Conservation (phyloP, 2,329 filamentous ascomycete genomes). For the Exophiala calicioides region DNA sequence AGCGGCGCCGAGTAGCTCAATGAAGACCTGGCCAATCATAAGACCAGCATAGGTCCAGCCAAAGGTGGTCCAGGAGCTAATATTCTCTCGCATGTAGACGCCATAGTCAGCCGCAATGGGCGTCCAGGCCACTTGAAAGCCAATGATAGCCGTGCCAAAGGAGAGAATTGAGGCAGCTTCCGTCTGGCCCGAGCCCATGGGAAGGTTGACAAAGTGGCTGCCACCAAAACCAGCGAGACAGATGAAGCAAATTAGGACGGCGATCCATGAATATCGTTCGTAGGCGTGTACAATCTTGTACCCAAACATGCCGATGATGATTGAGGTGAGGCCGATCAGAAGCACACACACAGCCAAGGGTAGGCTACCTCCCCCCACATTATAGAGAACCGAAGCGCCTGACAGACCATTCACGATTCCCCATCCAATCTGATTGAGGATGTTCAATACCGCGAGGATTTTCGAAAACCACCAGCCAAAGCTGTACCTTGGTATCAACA, state of each 20-base stretch:
- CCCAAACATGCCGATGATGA: slow-evolving; percentile 29
- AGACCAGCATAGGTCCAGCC: slow-evolving; percentile 9
- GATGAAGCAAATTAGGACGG: slow-evolving; percentile 27
- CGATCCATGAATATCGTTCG: slow-evolving; percentile 24
- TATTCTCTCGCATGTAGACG: slow-evolving; percentile 14
- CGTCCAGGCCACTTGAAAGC: slow-evolving; percentile 32
- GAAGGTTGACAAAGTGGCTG: slow-evolving; percentile 23
- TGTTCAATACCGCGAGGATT: slow-evolving; percentile 26
- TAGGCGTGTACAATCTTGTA: slow-evolving; percentile 22
- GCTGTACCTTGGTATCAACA: slow-evolving; percentile 35
- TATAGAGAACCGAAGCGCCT: slow-evolving; percentile 29
- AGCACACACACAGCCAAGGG: slow-evolving; percentile 30
- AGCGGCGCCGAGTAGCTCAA: slow-evolving; percentile 25
- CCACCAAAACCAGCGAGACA: slow-evolving; percentile 29
- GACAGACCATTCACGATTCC: slow-evolving; percentile 27
- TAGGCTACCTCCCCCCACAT: slow-evolving; percentile 29
- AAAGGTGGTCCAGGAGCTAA: slow-evolving; percentile 1
- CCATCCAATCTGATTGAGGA: slow-evolving; percentile 28
- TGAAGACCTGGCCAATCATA: slow-evolving; percentile 17
- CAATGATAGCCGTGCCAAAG: slow-evolving; percentile 32
- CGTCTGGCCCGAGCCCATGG: slow-evolving; percentile 4
- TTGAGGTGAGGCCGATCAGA: slow-evolving; percentile 26
- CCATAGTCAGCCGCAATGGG: slow-evolving; percentile 12
- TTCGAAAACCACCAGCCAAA: slow-evolving; percentile 35
- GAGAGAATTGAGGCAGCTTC: slow-evolving; percentile 26